Evolutionary conservation across 2,329 filamentous ascomycete genomes (phyloP), one percentile per base, ranked within the genome.

Genomic region (Monilinia fructicola): DNA sequence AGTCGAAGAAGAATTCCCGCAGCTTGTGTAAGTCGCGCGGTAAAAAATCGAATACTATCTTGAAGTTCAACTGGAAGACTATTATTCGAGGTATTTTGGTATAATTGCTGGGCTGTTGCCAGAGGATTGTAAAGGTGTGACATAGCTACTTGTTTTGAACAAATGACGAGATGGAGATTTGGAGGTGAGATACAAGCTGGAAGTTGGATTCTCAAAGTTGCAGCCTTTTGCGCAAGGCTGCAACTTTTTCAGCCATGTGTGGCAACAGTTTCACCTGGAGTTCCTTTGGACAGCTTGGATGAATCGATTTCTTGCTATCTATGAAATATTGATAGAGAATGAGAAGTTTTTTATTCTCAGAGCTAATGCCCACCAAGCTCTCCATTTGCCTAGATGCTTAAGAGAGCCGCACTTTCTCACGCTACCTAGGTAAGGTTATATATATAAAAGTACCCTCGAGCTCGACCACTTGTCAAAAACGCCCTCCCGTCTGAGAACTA

Each of bases 1-100:
- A 98, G 83, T 58, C 91, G 87, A 3, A 99, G 84, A 23, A 98
- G 85, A 61, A 96, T 84, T 40, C 91, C 91, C 14, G 91, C 90
- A 28, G 89, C 87, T 78, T 95, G 91, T 3, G 90, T 91, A 54
- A 94, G 84, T 72, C 85, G 85, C 75, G 90, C 87, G 46, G 89
- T 88, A 64, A 88, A 84, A 76, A 88, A 90, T 73, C 90, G 88
- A 69, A 93, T 82, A 69, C 85, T 84, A 74, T 90, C 87, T 76
- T 91, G 90, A 18, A 94, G 81, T 70, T 92, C 87, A 42, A 79
- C 78, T 1, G 91, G 89, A 2, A 93, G 77, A 73, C 81, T 77
- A 78, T 86, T 77, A 79, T 87, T 77, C 67, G 83, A 76, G 71
- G 84, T 75, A 73, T 84, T 79, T 75, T 83, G 76, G 70, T 83